Conservation (phyloP, 805 yeast species). For the Pichia exigua region DNA sequence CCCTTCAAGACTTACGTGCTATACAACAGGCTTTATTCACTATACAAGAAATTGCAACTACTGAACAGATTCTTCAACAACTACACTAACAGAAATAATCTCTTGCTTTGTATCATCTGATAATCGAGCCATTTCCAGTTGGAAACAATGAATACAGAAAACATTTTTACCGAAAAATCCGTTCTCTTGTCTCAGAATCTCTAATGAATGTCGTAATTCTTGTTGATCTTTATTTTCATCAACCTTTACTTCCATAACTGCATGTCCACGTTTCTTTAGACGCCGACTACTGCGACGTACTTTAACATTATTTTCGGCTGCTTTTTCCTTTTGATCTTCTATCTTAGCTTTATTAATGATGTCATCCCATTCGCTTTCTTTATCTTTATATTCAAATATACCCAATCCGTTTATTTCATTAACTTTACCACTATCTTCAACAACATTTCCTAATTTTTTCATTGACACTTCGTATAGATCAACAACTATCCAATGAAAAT, state of each 20-base stretch:
- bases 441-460: constrained; percentile 9
- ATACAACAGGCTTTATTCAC: too few species aligned
- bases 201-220: constrained; percentile 15
- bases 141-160: constrained; percentile 22
- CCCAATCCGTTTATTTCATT: neutral
- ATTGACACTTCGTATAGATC: constrained; percentile 17
- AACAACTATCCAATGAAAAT: constrained; percentile 40
- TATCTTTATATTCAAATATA: neutral
- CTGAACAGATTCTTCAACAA: constrained; percentile 1
- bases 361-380: constrained; percentile 6
- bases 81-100: neutral
- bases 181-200: constrained; percentile 17
- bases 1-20: neutral
- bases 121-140: constrained; percentile 6
- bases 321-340: constrained; percentile 1
- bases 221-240: constrained; percentile 2
- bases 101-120: neutral
- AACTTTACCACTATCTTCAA: neutral
- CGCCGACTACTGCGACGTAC: neutral
- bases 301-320: constrained; percentile 18
- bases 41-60: neutral
- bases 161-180: constrained; percentile 21
- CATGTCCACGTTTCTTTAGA: neutral
- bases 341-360: neutral
- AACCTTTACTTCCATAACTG: neutral